phyloP scores from a whole-genome alignment of 305 asterid species.

The Rubia occidens region DNA sequence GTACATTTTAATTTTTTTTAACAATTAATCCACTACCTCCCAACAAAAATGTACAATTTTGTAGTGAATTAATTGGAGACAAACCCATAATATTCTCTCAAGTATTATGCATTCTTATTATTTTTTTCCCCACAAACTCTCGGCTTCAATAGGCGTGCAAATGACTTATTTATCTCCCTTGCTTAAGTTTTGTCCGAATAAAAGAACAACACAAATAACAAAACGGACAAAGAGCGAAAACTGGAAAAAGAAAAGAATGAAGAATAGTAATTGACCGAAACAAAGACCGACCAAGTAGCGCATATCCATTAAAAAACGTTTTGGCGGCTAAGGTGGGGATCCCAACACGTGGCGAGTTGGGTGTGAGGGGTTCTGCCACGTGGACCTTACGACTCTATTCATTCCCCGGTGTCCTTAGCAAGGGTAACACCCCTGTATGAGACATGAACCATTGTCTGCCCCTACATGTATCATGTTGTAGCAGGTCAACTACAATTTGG shows the following conservation, averaged over 20 bases:
- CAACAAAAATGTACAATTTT: no score
- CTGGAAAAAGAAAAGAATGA: background rate
- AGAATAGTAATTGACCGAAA: background rate
- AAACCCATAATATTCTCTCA: no score
- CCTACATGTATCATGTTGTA: no score
- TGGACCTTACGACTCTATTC: constrained; percentile 6
- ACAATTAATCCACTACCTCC: no score
- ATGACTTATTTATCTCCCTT: no score
- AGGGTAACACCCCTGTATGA: constrained; percentile 10
- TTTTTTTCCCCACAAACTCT: no score
- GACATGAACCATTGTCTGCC: constrained; percentile 17
- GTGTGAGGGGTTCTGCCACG: constrained; percentile 8
- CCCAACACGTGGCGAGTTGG: constrained; percentile 15
- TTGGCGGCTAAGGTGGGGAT: constrained; percentile 16
- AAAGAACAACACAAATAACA: background rate
- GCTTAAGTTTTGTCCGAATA: background rate
- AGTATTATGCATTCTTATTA: no score
- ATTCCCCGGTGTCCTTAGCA: constrained; percentile 12
- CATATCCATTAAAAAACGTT: constrained; percentile 1
- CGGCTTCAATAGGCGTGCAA: no score
- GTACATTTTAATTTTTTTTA: no score
- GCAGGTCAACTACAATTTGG: no score
- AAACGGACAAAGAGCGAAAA: background rate
- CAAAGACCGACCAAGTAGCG: constrained; percentile 6
- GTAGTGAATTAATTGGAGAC: no score